Evolutionary conservation across 306 rosid species (phyloP), one percentile per base, ranked within the genome.

Genomic region (Coriaria nepalensis): DNA sequence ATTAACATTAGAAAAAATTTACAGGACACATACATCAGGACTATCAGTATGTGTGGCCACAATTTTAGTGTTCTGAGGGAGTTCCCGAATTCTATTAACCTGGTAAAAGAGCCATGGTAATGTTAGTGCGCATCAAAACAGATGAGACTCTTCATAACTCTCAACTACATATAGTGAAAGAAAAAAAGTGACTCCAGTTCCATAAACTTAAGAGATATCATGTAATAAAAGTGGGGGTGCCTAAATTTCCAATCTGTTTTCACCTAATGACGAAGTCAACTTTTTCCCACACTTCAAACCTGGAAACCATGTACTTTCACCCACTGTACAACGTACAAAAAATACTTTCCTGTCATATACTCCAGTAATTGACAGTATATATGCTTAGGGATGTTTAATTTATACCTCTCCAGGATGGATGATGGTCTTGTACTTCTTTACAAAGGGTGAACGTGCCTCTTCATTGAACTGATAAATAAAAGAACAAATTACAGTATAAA

Each of bases 371-470:
- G 39, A 40, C 40, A 40, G 8, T n/a, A n/a, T n/a, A n/a, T n/a
- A n/a, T n/a, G n/a, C n/a, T n/a, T n/a, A 15, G 40, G n/a, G 5
- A 62, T 15, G 40, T 5, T 40, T 8, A n/a, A 15, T 11, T 43
- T 55, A 50, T 85, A 82, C 99, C 96, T 92, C 99, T 57, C 99
- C 98, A 0, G 99, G 99, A 65, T 92, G 99, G 58, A 92, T 86
- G 72, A 92, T 86, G 53, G 99, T 92, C 74, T 92, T 92, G 81
- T 71, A 92, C 88, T 92, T 92, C 94, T 82, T 92, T 10, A 92
- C 99, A 70, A 92, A 92, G 7, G 99, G 99, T 4, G 99, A 92
- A 13, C 99, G 99, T 0, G 99, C 92, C 70, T 92, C 99, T 54
- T 92, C 99, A 54, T 92, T 92, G 71, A 92, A 92, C 99, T 92